Conservation (phyloP, 139 green algal species). For the Chlorella sp. region DNA sequence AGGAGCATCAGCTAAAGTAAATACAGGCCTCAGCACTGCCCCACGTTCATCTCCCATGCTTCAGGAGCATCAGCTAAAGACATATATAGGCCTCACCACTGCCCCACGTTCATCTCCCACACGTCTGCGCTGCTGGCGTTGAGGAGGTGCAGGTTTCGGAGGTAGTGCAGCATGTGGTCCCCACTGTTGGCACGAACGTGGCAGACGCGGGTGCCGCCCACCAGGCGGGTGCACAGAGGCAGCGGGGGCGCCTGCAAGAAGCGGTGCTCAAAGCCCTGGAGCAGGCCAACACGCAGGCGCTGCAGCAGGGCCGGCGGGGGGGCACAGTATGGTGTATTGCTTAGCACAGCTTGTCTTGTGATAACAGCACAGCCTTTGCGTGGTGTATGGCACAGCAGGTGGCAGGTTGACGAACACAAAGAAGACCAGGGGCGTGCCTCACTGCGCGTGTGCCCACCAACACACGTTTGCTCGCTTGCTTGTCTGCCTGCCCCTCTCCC, state of each 20-base stretch:
- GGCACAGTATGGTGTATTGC: too few species aligned
- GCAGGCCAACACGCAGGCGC: background rate
- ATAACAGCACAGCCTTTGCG: background rate
- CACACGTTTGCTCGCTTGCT: too few species aligned
- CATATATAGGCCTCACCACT: background rate
- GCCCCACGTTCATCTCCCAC: background rate
- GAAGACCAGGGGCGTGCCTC: too few species aligned
- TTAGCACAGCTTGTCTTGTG: too few species aligned
- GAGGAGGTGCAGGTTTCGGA: background rate
- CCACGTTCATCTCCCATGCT: too few species aligned
- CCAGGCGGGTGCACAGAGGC: background rate
- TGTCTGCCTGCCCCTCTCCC: too few species aligned
- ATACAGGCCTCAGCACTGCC: too few species aligned
- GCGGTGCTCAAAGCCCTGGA: background rate
- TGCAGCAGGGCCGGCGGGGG: background rate
- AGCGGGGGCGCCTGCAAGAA: background rate
- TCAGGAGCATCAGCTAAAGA: too few species aligned
- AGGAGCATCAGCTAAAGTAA: too few species aligned
- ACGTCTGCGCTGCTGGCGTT: background rate
- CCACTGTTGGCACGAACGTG: background rate
- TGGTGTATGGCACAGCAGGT: background rate
- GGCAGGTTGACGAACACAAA: too few species aligned
- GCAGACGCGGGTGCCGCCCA: background rate
- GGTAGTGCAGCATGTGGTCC: background rate
- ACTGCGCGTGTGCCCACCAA: too few species aligned